phyloP scores from a whole-genome alignment of 768 basidiomycete genomes.

The Phaeotremella skinneri region DNA sequence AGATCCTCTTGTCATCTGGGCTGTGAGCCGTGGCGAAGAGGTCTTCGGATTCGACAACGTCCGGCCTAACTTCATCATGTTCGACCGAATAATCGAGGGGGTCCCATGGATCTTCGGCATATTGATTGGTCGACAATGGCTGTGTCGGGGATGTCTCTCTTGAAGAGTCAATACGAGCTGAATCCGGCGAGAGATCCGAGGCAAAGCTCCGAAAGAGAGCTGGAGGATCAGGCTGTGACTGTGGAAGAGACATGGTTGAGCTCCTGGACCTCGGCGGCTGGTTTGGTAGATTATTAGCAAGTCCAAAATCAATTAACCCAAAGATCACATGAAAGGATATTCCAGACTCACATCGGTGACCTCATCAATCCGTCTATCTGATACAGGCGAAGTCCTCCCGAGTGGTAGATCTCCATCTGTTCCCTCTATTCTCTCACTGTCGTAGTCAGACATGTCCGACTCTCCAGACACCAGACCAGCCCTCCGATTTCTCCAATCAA shows the following conservation, averaged over 20 bases:
- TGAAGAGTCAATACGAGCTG: too few species aligned
- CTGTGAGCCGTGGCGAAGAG: neutral
- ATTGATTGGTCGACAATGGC: neutral
- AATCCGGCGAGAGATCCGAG: too few species aligned
- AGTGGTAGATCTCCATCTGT: neutral
- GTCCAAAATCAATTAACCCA: neutral
- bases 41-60: neutral
- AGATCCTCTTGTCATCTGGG: neutral
- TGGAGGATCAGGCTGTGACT: neutral
- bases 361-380: neutral
- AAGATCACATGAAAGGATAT: too few species aligned
- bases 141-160: neutral
- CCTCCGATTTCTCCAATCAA: neutral
- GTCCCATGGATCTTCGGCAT: neutral
- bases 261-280: neutral
- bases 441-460: neutral
- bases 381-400: neutral
- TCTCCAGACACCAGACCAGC: neutral
- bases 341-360: slow-evolving; percentile 4
- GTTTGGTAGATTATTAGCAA: neutral
- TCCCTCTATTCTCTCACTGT: neutral
- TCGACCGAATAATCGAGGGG: neutral
- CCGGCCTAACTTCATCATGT: neutral
- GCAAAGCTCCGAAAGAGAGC: too few species aligned
- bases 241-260: neutral